Conservation (phyloP, 805 yeast genomes). For the Vanderwaltozyma verrucispora region DNA sequence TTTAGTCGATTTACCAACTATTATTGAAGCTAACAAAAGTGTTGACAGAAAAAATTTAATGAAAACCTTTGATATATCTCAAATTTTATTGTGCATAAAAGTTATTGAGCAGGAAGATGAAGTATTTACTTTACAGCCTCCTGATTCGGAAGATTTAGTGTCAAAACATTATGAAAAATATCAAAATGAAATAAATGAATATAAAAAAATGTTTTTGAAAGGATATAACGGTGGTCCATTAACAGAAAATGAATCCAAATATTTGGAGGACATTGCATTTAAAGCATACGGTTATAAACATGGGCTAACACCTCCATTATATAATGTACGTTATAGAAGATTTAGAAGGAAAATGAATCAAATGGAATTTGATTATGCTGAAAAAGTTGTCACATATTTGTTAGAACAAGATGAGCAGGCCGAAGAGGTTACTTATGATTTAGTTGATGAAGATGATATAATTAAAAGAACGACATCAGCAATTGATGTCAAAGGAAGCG, state of each 20-base stretch:
- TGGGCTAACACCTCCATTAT: slow-evolving; percentile 77
- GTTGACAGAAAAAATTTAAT: slow-evolving; percentile 76
- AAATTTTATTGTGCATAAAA: slow-evolving; percentile 69
- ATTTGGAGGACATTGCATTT: slow-evolving; percentile 15
- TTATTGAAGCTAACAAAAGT: slow-evolving; percentile 79
- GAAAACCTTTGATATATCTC: slow-evolving; percentile 78
- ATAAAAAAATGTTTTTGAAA: slow-evolving; percentile 15
- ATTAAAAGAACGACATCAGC: slow-evolving; percentile 19
- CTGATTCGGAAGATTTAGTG: slow-evolving; percentile 34
- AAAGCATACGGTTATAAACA: slow-evolving; percentile 40
- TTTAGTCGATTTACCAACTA: slow-evolving; percentile 79
- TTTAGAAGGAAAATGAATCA: slow-evolving; percentile 63
- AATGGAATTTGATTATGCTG: slow-evolving; percentile 65
- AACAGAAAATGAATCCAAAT: slow-evolving; percentile 20
- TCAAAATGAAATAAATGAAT: slow-evolving; percentile 20
- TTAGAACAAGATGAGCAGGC: slow-evolving; percentile 73
- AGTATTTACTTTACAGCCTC: slow-evolving; percentile 31
- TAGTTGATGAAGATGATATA: slow-evolving; percentile 45
- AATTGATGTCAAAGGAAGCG: background rate
- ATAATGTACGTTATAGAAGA: slow-evolving; percentile 56
- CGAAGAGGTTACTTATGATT: slow-evolving; percentile 66
- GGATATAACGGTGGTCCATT: slow-evolving; percentile 21
- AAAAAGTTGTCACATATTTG: slow-evolving; percentile 66
- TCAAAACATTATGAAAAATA: slow-evolving; percentile 23
- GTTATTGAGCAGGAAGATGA: slow-evolving; percentile 40